A percentile compares a stretch with the other conserved stretches of the same genome.
These are phyloP conservation scores for Poterioochromonas sp. DNA, from an alignment of 352 stramenopile species.

Conservation along the genomic window DNA sequence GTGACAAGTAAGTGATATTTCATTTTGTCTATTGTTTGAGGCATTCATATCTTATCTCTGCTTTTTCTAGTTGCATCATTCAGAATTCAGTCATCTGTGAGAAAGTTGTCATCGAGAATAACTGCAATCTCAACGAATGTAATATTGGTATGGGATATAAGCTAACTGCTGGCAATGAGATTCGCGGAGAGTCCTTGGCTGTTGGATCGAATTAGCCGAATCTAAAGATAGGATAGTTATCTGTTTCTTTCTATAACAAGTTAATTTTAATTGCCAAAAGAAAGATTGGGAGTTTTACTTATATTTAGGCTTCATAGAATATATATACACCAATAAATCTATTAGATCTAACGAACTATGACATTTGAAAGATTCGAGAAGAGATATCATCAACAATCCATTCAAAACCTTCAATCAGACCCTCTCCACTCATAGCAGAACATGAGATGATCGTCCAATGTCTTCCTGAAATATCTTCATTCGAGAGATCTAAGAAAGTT, in stretches of 20 bases:
- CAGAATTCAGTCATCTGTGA: slow-evolving; percentile 31
- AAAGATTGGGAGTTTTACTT: too few species aligned
- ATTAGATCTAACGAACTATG: too few species aligned
- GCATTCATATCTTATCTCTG: not conserved
- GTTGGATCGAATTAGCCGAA: too few species aligned
- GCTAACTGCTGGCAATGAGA: not conserved
- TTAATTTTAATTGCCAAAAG: too few species aligned
- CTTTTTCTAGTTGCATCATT: slow-evolving; percentile 25
- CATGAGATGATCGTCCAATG: slow-evolving; percentile 80
- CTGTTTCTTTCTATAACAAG: too few species aligned
- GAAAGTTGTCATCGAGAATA: slow-evolving; percentile 21
- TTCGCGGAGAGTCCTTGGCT: too few species aligned
- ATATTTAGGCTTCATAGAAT: too few species aligned
- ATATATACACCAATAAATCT: too few species aligned
- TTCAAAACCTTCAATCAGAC: slow-evolving; percentile 89
- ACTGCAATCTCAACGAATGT: slow-evolving; percentile 34
- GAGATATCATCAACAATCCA: slow-evolving; percentile 93
- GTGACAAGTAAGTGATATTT: slow-evolving; percentile 33
- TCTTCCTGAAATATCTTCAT: slow-evolving; percentile 40
- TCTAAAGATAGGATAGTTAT: too few species aligned
- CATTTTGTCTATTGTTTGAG: not conserved
- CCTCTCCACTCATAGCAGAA: slow-evolving; percentile 87
- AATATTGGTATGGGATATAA: slow-evolving; percentile 13
- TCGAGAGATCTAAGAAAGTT: not conserved
- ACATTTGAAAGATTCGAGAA: slow-evolving; percentile 87